Conservation (phyloP, 495 filamentous ascomycete species). For the Rhypophila decipiens region DNA sequence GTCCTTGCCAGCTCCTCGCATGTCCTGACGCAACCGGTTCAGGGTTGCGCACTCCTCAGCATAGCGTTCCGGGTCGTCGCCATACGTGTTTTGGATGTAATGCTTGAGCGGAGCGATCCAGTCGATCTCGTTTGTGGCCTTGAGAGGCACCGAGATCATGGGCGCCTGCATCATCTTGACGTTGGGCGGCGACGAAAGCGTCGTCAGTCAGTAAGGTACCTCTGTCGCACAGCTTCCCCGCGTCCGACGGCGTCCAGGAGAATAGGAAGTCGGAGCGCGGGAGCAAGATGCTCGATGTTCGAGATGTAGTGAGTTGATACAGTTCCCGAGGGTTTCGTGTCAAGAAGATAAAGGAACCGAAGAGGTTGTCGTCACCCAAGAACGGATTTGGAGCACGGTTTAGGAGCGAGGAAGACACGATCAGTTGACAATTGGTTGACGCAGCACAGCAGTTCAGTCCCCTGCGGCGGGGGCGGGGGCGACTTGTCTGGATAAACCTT, state of each 20-base stretch:
- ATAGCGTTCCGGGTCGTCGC: slow-evolving; percentile 94
- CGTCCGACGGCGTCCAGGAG: slow-evolving; percentile 5
- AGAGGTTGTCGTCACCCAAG: neutral
- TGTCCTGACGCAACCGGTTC: slow-evolving; percentile 96
- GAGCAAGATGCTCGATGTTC: neutral
- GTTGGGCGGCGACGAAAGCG: neutral
- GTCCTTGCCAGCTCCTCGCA: slow-evolving; percentile 96
- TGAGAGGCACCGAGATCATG: slow-evolving; percentile 88
- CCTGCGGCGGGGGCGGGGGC: no score
- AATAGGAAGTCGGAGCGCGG: slow-evolving; percentile 2
- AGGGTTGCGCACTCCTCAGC: slow-evolving; percentile 89
- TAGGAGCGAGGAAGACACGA: no score
- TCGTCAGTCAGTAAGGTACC: neutral
- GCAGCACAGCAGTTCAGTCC: neutral
- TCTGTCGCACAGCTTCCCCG: neutral
- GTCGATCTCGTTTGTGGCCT: slow-evolving; percentile 99
- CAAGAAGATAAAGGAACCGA: no score
- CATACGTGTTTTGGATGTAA: slow-evolving; percentile 90
- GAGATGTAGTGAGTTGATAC: neutral
- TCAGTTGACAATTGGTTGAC: neutral
- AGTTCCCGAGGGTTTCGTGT: no score
- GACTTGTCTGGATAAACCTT: neutral
- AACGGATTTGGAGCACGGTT: neutral
- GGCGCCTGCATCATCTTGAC: slow-evolving; percentile 70
- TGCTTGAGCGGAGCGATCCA: slow-evolving; percentile 90